Evolutionary conservation across 176 grass and related monocot genomes (phyloP).

Genomic region (Cenchrus purpureus): DNA sequence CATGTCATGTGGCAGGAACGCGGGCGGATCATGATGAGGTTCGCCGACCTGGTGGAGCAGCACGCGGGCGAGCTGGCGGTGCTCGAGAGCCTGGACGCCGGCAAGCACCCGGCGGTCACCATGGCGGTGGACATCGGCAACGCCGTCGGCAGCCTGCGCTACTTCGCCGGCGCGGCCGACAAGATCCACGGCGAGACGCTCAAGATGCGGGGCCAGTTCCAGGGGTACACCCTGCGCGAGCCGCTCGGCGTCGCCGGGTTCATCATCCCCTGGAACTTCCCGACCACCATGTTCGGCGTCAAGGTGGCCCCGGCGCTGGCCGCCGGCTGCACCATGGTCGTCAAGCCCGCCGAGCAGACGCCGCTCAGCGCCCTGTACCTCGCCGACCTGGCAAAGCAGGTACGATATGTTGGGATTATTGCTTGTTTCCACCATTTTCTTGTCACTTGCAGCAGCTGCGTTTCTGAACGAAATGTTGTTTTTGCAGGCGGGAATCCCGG

Average conservation of each 20-base stretch:
- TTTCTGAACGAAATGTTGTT: background rate
- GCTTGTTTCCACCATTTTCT: background rate
- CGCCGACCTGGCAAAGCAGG: constrained; percentile 16
- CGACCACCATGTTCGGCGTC: constrained; percentile 30
- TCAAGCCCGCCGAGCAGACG: constrained; percentile 89
- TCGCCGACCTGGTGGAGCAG: constrained; percentile 59
- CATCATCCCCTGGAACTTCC: constrained; percentile 65
- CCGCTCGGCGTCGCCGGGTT: constrained; percentile 56
- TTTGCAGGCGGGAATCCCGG: background rate
- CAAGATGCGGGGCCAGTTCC: constrained; percentile 47
- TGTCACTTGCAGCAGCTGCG: background rate
- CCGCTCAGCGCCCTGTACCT: constrained; percentile 47
- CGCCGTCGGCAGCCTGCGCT: constrained; percentile 41
- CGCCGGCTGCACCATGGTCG: constrained; percentile 76
- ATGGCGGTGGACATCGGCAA: constrained; percentile 47
- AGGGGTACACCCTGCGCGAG: constrained; percentile 53
- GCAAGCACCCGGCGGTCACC: constrained; percentile 46
- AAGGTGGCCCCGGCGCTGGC: constrained; percentile 64
- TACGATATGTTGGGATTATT: too few relatives aligned
- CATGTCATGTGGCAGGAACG: constrained; percentile 48
- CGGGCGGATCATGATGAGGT: constrained; percentile 53
- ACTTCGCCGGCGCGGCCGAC: constrained; percentile 78
- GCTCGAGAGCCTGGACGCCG: constrained; percentile 67
- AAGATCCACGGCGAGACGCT: constrained; percentile 94
- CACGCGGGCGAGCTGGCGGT: constrained; percentile 50